Base-by-base conservation (phyloP, 2,329 filamentous ascomycete species). In the Stenocarpella maydis region DNA sequence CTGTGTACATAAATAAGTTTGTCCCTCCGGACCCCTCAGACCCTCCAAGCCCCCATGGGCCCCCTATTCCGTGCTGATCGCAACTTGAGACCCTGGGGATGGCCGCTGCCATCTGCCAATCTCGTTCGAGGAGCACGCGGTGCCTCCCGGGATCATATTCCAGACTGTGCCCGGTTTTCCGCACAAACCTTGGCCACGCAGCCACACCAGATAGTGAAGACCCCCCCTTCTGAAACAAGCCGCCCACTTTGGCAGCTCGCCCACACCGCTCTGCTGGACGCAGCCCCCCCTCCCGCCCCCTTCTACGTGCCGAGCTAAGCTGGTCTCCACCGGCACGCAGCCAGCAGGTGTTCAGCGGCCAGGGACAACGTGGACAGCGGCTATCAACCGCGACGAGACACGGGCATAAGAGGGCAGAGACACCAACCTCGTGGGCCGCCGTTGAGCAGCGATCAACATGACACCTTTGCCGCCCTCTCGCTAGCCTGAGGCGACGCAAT, bases 31-130 rank as follows among this genome's bases (percentile, higher is more conserved):
- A n/a, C 58, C 58, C 58, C 58, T 63, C 55, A 47, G 26, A 10
- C 41, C 58, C 58, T 34, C 28, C 58, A 21, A n/a, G 14, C 58
- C 58, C 58, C 65, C 47, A 67, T 67, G 50, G 58, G 31, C 66
- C 69, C 69, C 69, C 67, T 71, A 69, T 71, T 69, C 47, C 53
- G 66, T 58, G 69, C 67, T 66, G 69, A 71, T 71, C 69, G 19
- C 67, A 69, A 69, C 66, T 66, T 53, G 28, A 66, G 41, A 52
- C 64, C n/a, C 66, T 71, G 69, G 69, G 61, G 60, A 63, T 69
- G 63, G 61, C 54, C 67, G 61, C 60, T 47, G 43, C 60, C 61
- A 24, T 66, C 68, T 67, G 65, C 65, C 68, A 70, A 67, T 70
- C 64, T 61, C 47, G 26, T 70, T 67, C 64, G 41, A 70, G 68